Base-by-base conservation (phyloP, 345 rosid species). In the Toxicodendron radicans region DNA sequence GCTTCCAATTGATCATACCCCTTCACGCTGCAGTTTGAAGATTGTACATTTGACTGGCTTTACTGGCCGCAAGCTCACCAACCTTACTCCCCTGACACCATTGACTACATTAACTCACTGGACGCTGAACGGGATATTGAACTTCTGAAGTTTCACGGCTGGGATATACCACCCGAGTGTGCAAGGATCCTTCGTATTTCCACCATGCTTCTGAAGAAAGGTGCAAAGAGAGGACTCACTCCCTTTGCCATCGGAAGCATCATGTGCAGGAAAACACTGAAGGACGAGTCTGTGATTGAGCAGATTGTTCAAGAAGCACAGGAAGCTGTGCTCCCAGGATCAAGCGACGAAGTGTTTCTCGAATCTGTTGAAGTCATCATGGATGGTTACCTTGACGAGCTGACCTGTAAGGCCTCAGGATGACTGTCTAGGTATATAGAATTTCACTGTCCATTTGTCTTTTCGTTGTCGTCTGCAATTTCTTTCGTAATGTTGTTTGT, bases 1-100 rank as follows among this genome's bases (percentile, higher is more conserved):
- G 21, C 21, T 41, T 69, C 41, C 18, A 6, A 52, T 57, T 49
- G 51, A 65, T 30, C 8, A 8, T 66, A 49, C 64, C 32, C 1
- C 57, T 67, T n/a, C 53, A n/a, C 45, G 7, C 52, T 80, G 73
- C 87, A 94, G 98, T 94, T 90, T 58, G 95, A 94, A 79, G 95
- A 93, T 75, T 93, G 98, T 82, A 90, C 97, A 74, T 93, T 93
- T 35, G 98, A 93, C 27, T 91, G 98, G 98, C 88, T 93, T 49
- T 90, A 90, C 83, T 93, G 98, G 95, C 95, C 97, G 38, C 97
- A 93, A 87, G 91, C 97, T 70, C 86, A 61, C 48, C 85, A 87
- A 53, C 93, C 87, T 20, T 93, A 84, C 79, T 86, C 93, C 24
- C 66, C 82, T 7, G 84, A 81, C 32, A 87, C 82, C 58, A n/a